Base-by-base conservation (phyloP, 495 filamentous ascomycete species). In the Hapsidospora chrysogenum region DNA sequence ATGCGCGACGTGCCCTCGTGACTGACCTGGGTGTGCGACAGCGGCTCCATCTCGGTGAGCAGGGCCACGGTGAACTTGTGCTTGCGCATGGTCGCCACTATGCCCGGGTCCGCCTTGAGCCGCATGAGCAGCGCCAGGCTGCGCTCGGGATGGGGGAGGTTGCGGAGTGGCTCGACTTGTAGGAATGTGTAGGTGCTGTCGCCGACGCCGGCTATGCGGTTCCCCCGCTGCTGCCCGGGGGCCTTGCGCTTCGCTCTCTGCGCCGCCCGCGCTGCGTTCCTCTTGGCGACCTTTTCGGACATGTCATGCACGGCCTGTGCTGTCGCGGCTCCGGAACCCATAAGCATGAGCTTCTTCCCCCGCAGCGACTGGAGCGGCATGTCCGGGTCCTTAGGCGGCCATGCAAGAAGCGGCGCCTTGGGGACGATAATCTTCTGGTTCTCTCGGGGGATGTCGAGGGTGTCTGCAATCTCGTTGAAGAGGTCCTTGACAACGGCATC, bases 41-140 rank as follows among this genome's bases (percentile, higher is more conserved):
- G 58, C 1, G 89, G 89, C 45, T 96, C 76, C 87, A 97, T 96
- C 55, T 97, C 89, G 3, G 85, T 92, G 2, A 97, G 64, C 13
- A 95, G 53, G 1, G 74, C 75, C n/a, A 97, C 89, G 31, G 68
- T 70, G 63, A 89, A 94, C 29, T 73, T 69, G 60, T 94, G 85
- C 37, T 71, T 72, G 8, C 65, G 55, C 89, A 97, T 97, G 11
- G 74, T 66, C 17, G 74, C 57, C 38, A 72, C 71, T 57, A 97
- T 89, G 26, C 89, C 89, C 0, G 84, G 74, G 62, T 97, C 89
- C 37, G 72, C 64, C 42, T 71, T 70, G 4, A 97, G 66, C 0
- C 81, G 73, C 44, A 78, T 61, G 20, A 97, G 74, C 54, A 85
- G 89, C n/a, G 60, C 48, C 2, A 72, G 66, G 9, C 72, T 75